Conservation (phyloP, 2,329 filamentous ascomycete species). For the Scedosporium minutisporum region DNA sequence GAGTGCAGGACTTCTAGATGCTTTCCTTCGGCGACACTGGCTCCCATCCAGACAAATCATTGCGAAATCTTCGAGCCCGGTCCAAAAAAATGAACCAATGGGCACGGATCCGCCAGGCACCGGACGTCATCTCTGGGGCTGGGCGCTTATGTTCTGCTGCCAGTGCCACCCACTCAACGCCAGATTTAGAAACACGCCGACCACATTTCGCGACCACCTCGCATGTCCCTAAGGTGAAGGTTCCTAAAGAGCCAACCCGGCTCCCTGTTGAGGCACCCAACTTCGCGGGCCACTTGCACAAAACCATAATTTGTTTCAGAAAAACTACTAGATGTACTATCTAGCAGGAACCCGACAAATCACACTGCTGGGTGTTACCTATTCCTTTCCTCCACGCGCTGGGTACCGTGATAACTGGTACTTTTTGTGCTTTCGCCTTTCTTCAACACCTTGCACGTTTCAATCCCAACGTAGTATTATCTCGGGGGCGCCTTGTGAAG, state of each 20-base stretch:
- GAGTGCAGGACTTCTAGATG: too few species aligned
- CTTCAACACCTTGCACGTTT: background rate
- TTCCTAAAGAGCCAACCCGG: background rate
- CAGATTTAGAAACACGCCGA: background rate
- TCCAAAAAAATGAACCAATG: background rate
- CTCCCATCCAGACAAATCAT: too few species aligned
- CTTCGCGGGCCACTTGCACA: too few species aligned
- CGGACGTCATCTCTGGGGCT: background rate
- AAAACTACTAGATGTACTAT: too few species aligned
- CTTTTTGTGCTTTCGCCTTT: too few species aligned
- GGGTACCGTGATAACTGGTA: too few species aligned
- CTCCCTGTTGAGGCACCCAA: too few species aligned
- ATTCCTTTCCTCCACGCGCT: background rate
- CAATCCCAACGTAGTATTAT: background rate
- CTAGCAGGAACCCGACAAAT: background rate
- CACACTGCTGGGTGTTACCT: background rate
- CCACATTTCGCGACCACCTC: background rate
- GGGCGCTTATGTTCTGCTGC: background rate
- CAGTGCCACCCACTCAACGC: background rate
- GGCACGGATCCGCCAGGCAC: background rate
- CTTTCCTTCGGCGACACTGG: too few species aligned
- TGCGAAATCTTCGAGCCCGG: background rate
- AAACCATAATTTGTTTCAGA: too few species aligned
- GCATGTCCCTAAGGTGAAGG: background rate
- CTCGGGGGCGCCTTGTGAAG: background rate